These are phyloP conservation scores for Jackrogersella minutella DNA, from an alignment of 495 filamentous ascomycete species.

Conservation along the genomic window DNA sequence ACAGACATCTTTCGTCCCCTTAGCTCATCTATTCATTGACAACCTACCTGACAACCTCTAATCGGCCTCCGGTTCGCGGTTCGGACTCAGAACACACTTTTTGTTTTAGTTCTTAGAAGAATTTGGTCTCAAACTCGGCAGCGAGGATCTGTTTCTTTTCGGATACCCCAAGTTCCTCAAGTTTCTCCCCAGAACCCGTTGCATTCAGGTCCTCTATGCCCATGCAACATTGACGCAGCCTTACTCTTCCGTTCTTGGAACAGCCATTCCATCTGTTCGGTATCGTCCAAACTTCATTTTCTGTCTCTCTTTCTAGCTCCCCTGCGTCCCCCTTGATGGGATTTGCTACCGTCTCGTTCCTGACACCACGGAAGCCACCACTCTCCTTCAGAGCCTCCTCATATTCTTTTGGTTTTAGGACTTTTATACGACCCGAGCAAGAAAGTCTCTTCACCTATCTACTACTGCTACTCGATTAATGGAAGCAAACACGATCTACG, in stretches of 20 bases:
- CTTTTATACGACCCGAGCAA: slow-evolving; percentile 6
- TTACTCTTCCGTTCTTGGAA: slow-evolving; percentile 25
- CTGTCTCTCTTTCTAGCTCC: slow-evolving; percentile 26
- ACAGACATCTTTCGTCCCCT: slow-evolving; percentile 9
- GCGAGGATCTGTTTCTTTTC: slow-evolving; percentile 34
- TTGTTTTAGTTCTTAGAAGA: slow-evolving; percentile 19
- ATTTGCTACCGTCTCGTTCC: slow-evolving; percentile 23
- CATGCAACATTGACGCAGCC: slow-evolving; percentile 45
- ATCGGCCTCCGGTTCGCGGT: slow-evolving; percentile 27
- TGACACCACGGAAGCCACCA: slow-evolving; percentile 7
- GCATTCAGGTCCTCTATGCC: slow-evolving; percentile 45
- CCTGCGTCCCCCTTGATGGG: slow-evolving; percentile 28
- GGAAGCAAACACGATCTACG: slow-evolving; percentile 5
- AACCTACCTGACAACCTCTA: slow-evolving; percentile 7
- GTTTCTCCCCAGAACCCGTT: slow-evolving; percentile 40
- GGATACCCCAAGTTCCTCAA: slow-evolving; percentile 47
- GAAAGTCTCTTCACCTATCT: slow-evolving; percentile 4
- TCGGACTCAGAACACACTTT: slow-evolving; percentile 34
- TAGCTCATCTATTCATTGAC: slow-evolving; percentile 11
- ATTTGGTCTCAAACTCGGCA: slow-evolving; percentile 28
- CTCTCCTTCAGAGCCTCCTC: not conserved
- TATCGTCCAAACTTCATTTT: slow-evolving; percentile 25
- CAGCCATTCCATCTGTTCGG: slow-evolving; percentile 13
- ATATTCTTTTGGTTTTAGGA: not conserved
- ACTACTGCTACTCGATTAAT: not conserved